These are phyloP conservation scores for Penicillium sp. DNA, from an alignment of 2,329 filamentous ascomycete species.

Conservation along the genomic window DNA sequence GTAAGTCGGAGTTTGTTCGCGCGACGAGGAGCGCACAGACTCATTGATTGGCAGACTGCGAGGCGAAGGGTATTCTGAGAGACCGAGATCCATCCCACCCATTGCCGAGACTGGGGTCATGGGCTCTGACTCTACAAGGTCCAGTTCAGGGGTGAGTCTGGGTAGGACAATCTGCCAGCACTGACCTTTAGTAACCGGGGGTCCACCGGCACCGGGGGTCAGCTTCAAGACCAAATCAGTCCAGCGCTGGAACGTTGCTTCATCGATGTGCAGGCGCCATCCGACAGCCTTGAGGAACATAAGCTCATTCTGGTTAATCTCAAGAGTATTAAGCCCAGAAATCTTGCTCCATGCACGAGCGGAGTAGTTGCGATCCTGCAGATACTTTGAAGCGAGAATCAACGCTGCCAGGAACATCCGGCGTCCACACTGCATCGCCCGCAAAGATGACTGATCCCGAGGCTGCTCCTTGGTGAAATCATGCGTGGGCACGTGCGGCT, in stretches of 20 bases:
- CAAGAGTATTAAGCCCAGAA: slow-evolving; percentile 84
- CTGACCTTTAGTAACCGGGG: slow-evolving; percentile 34
- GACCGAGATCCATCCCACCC: slow-evolving; percentile 26
- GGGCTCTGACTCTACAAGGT: slow-evolving; percentile 44
- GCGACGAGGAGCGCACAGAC: slow-evolving; percentile 16
- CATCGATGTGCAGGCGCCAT: slow-evolving; percentile 93
- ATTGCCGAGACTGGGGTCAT: slow-evolving; percentile 28
- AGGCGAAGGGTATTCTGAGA: slow-evolving; percentile 32
- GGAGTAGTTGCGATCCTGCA: slow-evolving; percentile 97
- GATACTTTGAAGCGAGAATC: slow-evolving; percentile 94
- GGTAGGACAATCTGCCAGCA: slow-evolving; percentile 52
- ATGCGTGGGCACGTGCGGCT: slow-evolving; percentile 76
- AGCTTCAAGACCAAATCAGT: slow-evolving; percentile 86
- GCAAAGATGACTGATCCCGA: slow-evolving; percentile 66
- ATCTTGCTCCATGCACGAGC: slow-evolving; percentile 99
- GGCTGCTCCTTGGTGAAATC: slow-evolving; percentile 86
- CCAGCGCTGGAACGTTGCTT: slow-evolving; percentile 87
- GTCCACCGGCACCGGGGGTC: slow-evolving; percentile 58
- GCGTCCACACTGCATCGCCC: slow-evolving; percentile 88
- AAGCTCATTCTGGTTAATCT: slow-evolving; percentile 97
- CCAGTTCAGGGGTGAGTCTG: slow-evolving; percentile 56
- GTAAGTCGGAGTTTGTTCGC: slow-evolving; percentile 33
- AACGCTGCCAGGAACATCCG: slow-evolving; percentile 96
- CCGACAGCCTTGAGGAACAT: slow-evolving; percentile 84
- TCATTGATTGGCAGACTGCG: slow-evolving; percentile 23